phyloP scores from a whole-genome alignment of 208 protist species.

The Crithidia thermophila region DNA sequence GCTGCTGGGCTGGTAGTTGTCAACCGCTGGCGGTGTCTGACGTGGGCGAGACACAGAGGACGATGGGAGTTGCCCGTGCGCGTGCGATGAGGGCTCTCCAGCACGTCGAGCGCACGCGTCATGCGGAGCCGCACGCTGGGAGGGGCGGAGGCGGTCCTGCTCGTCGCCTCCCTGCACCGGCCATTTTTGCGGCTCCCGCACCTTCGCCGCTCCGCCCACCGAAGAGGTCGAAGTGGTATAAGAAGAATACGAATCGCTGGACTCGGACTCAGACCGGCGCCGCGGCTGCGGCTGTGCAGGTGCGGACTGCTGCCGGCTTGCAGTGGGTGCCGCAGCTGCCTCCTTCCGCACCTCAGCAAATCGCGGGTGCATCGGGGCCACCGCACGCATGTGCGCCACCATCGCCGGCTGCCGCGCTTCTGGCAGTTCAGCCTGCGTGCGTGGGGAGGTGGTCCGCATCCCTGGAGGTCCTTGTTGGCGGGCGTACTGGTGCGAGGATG shows the following conservation, averaged over 20 bases:
- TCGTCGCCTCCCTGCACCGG: no score
- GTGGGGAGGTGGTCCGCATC: neutral
- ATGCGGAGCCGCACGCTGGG: no score
- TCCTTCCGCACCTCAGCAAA: constrained; percentile 8
- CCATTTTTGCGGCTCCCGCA: no score
- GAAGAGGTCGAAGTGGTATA: neutral
- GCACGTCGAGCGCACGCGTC: no score
- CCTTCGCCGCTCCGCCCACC: no score
- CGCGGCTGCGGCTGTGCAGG: neutral
- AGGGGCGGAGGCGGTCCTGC: no score
- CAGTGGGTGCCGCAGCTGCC: neutral
- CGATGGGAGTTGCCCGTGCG: no score
- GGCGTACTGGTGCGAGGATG: neutral
- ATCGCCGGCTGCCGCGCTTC: neutral
- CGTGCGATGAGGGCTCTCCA: no score
- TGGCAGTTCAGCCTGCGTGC: neutral
- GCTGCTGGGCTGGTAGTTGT: neutral
- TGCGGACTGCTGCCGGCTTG: neutral
- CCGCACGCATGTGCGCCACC: constrained; percentile 4
- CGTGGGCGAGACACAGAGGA: no score
- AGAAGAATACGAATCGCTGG: constrained; percentile 4
- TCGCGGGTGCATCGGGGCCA: constrained; percentile 9
- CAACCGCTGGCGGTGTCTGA: no score
- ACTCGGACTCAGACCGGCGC: neutral
- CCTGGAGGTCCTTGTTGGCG: neutral